phyloP scores from a whole-genome alignment of 208 protist species.

The Leishmania major region DNA sequence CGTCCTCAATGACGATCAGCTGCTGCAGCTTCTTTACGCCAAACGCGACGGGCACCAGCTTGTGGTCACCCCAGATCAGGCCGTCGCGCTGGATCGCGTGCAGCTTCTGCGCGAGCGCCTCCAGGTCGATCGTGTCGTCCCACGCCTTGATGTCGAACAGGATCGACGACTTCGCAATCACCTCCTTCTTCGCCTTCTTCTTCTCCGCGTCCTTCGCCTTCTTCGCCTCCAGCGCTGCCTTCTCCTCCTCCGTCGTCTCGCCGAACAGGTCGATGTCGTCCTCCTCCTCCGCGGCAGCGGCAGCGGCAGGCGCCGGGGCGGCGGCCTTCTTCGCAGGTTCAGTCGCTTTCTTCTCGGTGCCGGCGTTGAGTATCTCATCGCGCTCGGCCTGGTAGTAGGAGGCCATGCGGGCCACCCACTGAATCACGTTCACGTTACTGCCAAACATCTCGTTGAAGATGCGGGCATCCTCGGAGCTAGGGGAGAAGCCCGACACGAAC shows the following conservation, averaged over 20 bases:
- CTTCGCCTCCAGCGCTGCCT: conserved; percentile 87
- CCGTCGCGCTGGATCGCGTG: conserved; percentile 87
- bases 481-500: conserved; percentile 80
- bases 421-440: conserved; percentile 66
- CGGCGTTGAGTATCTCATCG: conserved; percentile 51
- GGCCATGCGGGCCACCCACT: conserved; percentile 91
- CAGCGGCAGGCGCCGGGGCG: conserved; percentile 36
- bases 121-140: conserved; percentile 92
- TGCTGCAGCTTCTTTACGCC: conserved; percentile 97
- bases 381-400: conserved; percentile 92
- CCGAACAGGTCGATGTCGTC: conserved; percentile 93
- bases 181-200: conserved; percentile 84
- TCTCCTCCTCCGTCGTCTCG: conserved; percentile 86
- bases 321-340: conserved; percentile 35
- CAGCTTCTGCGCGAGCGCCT: conserved; percentile 85
- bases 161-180: conserved; percentile 91
- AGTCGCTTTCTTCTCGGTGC: conserved; percentile 26
- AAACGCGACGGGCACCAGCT: conserved; percentile 93
- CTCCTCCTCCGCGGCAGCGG: conserved; percentile 60
- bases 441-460: conserved; percentile 90
- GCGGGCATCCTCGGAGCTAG: conserved; percentile 84
- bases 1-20: conserved; percentile 94
- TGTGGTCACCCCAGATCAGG: conserved; percentile 92
- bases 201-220: conserved; percentile 82
- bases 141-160: conserved; percentile 94